These are phyloP conservation scores for Microbotryum violaceum DNA, from an alignment of 1,284 basidiomycete genomes.

Conservation along the genomic window DNA sequence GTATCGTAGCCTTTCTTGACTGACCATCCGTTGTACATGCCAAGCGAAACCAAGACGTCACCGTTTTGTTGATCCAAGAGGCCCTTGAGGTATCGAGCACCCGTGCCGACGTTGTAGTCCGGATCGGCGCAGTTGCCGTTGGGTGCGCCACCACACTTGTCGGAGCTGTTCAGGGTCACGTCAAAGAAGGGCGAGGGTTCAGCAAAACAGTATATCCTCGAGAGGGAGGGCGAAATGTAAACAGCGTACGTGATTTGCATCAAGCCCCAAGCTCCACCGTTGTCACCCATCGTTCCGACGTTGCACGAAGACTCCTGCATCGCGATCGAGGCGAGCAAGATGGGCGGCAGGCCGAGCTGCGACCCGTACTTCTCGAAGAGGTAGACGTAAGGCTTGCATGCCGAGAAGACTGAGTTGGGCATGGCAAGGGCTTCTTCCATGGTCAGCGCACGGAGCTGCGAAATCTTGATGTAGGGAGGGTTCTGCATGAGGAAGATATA, in stretches of 20 bases:
- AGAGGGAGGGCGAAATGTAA: background rate
- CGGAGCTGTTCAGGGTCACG: background rate
- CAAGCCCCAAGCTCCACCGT: constrained; percentile 64
- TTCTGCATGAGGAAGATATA: constrained; percentile 28
- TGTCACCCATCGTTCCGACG: constrained; percentile 57
- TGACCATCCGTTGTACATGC: constrained; percentile 60
- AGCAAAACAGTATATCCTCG: background rate
- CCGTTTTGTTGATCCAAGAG: constrained; percentile 52
- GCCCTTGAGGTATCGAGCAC: constrained; percentile 53
- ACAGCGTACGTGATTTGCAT: constrained; percentile 67
- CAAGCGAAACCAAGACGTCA: constrained; percentile 55
- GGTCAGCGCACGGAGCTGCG: constrained; percentile 50
- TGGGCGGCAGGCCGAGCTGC: constrained; percentile 49
- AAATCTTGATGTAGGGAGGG: constrained; percentile 46
- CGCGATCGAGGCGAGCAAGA: constrained; percentile 73
- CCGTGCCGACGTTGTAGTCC: constrained; percentile 50
- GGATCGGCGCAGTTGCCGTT: constrained; percentile 51
- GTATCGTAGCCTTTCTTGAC: too few relatives aligned
- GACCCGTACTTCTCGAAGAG: constrained; percentile 58
- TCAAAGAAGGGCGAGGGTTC: background rate
- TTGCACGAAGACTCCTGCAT: constrained; percentile 74
- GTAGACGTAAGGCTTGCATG: constrained; percentile 53
- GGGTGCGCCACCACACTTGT: constrained; percentile 65
- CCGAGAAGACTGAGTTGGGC: constrained; percentile 49
- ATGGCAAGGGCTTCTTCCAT: constrained; percentile 48